Base-by-base conservation (phyloP, 495 filamentous ascomycete genomes). In the Clohesyomyces aquaticus region DNA sequence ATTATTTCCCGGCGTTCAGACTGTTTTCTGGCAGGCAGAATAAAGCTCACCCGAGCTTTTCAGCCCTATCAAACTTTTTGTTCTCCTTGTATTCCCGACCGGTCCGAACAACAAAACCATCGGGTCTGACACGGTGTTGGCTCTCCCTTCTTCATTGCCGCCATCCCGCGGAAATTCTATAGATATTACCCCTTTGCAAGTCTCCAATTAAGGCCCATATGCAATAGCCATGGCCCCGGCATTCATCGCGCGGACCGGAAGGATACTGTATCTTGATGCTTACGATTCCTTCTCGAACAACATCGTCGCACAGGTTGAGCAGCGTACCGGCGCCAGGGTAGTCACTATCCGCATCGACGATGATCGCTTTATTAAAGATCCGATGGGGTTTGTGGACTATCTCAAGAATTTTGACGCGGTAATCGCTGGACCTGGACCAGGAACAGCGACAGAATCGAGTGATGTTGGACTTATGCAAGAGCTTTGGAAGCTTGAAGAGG, bases 211-310 rank as follows among this genome's bases (percentile, higher is more conserved):
- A 26, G 3, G 45, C 22, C 19, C 10, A 32, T 26, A 26, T 43
- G 29, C 50, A 16, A 25, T 26, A 25, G 29, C n/a, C 12, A 68
- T 68, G 65, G 65, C 65, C 23, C 60, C 60, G 3, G 55, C 38
- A 2, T 12, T 60, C 27, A 18, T 29, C 23, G 45, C 45, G 27
- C 60, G 52, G 4, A n/a, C 23, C 16, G 25, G 23, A 28, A 52
- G 56, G 14, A 67, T 97, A 54, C 84, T 98, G 46, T 92, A 94
- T 74, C 76, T 98, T 45, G 94, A 98, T 72, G 91, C 92, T 54
- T 95, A 96, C 71, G 94, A 97, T 76, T 96, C 93, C 55, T 97
- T 96, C 78, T 87, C 93, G 45, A 90, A 96, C 77, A 97, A 96
- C 78, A 93, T 97, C 61, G 83, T 93, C 46, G 81, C 87, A 16